Percentiles rank a stretch among this genome's conserved stretches.
These are phyloP conservation scores for Zygoascus ofunaensis DNA, from an alignment of 805 yeast species.

Conservation along the genomic window DNA sequence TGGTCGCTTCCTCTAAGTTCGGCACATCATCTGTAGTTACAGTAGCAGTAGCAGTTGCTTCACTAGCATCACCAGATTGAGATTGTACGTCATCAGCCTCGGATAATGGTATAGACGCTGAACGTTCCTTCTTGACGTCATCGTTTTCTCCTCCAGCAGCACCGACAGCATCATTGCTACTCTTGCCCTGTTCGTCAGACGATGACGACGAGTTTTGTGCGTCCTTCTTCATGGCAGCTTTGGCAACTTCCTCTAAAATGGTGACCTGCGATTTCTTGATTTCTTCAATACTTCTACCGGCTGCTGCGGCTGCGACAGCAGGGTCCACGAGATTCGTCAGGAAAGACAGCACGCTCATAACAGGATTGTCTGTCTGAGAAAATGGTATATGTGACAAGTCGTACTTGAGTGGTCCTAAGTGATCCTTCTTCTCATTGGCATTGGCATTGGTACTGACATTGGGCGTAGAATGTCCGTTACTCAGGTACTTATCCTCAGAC, in stretches of 20 bases:
- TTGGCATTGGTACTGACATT: too few relatives aligned
- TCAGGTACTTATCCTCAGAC: conserved; percentile 68
- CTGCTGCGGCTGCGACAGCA: conserved; percentile 75
- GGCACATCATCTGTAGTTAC: not conserved
- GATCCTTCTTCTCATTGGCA: conserved; percentile 26
- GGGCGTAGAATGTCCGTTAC: conserved; percentile 25
- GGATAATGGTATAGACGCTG: not conserved
- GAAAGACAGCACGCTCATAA: conserved; percentile 84
- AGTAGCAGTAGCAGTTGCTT: not conserved
- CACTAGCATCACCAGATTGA: conserved; percentile 4
- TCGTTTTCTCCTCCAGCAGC: not conserved
- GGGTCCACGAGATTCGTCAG: conserved; percentile 79
- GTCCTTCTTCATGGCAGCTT: conserved; percentile 3
- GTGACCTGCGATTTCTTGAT: conserved; percentile 34
- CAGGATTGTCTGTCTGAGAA: conserved; percentile 83
- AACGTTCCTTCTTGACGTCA: conserved; percentile 3
- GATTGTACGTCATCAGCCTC: conserved; percentile 8
- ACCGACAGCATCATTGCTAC: not conserved
- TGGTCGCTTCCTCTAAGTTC: conserved; percentile 2
- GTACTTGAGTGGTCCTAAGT: conserved; percentile 67
- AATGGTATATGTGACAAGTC: conserved; percentile 74
- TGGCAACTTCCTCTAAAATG: conserved; percentile 6
- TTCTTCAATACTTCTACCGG: conserved; percentile 39
- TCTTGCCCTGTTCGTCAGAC: conserved; percentile 9
- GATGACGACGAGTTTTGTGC: too few relatives aligned